Evolutionary conservation across 345 rosid genomes (phyloP).

Genomic region (Heritiera fomes): DNA sequence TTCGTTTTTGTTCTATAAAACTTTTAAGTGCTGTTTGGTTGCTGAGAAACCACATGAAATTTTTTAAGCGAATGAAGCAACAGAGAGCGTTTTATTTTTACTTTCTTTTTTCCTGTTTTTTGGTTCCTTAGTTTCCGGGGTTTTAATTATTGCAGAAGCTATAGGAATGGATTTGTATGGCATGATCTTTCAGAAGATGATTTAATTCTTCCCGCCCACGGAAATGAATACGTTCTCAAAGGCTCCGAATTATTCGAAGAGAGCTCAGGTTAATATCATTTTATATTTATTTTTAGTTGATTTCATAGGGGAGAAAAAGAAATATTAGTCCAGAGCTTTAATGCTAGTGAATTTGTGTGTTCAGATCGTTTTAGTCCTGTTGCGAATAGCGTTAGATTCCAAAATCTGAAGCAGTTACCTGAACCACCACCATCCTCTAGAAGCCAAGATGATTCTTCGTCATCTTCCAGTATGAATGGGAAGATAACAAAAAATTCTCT

Average conservation of each 20-base stretch:
- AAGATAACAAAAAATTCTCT: constrained; percentile 63
- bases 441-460: constrained; percentile 79
- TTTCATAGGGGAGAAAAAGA: not conserved
- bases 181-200: constrained; percentile 92
- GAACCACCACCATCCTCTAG: constrained; percentile 69
- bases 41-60: not conserved
- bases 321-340: not conserved
- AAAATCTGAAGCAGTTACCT: constrained; percentile 59
- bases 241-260: constrained; percentile 90
- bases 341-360: constrained; percentile 5
- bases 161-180: constrained; percentile 97
- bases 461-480: constrained; percentile 76
- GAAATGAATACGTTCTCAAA: constrained; percentile 88
- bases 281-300: not conserved
- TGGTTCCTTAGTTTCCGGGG: not conserved
- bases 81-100: not conserved
- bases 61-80: not conserved
- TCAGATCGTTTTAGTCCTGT: constrained; percentile 57
- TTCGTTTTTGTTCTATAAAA: no score
- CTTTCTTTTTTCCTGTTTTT: not conserved
- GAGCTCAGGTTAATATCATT: constrained; percentile 49
- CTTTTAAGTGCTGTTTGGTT: not conserved
- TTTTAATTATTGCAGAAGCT: constrained; percentile 58
- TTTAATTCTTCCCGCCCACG: constrained; percentile 79
- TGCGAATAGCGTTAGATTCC: constrained; percentile 30